Conservation (phyloP, 1,284 basidiomycete genomes). For the Trichosporon sp. region DNA sequence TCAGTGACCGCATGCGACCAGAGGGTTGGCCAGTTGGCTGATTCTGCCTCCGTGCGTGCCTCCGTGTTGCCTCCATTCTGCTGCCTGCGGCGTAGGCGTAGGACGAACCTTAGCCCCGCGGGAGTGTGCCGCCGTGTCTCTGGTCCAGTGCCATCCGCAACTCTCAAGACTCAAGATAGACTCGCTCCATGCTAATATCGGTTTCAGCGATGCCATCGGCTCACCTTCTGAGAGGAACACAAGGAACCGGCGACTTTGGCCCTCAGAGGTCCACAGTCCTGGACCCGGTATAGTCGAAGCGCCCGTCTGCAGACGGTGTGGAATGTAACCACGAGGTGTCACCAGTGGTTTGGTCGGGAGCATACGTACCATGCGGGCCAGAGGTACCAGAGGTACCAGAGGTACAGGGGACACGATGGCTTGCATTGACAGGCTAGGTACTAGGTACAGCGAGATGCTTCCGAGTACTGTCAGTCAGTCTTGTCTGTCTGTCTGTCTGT, state of each 20-base stretch:
- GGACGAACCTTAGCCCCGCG: not conserved
- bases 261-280: no score
- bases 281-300: not conserved
- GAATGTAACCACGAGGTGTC: constrained; percentile 9
- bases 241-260: no score
- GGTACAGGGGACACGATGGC: not conserved
- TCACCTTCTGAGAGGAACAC: no score
- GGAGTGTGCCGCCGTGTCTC: not conserved
- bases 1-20: not conserved
- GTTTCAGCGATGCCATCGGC: not conserved
- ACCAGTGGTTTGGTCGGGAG: no score
- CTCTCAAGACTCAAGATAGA: not conserved
- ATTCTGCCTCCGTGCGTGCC: not conserved
- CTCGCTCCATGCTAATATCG: constrained; percentile 2
- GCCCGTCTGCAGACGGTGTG: not conserved
- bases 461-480: no score
- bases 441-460: no score
- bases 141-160: not conserved
- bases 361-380: no score
- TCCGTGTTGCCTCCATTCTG: not conserved
- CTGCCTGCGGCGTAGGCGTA: no score
- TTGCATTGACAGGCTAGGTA: no score
- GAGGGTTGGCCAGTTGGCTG: not conserved
- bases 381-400: not conserved
- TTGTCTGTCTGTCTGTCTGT: no score